A percentile compares a stretch with the other conserved stretches of the same genome.
phyloP scores from a whole-genome alignment of 1,139 yeast species.

The Saccharomycopsis phalli region DNA sequence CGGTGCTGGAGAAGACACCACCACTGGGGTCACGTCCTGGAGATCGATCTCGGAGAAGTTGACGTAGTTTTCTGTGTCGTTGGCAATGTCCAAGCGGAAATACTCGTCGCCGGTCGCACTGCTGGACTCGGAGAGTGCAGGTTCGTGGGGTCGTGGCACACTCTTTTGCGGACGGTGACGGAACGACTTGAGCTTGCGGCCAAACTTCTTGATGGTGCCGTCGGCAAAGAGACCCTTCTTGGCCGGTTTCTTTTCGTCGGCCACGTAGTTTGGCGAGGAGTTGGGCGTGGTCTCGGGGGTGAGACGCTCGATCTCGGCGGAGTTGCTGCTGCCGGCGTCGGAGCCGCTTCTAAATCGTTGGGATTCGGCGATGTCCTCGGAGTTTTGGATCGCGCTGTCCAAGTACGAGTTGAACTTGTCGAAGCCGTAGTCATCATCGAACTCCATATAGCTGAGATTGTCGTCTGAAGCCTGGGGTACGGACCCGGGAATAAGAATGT shows the following conservation, averaged over 20 bases:
- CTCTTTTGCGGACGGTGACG: too few species aligned
- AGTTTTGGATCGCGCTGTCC: slow-evolving; percentile 14
- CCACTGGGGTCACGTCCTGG: slow-evolving; percentile 4
- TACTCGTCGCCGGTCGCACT: slow-evolving; percentile 10
- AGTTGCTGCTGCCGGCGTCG: not conserved
- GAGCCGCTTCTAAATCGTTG: not conserved
- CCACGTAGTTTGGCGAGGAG: slow-evolving; percentile 4
- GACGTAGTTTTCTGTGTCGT: slow-evolving; percentile 7
- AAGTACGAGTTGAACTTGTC: slow-evolving; percentile 15
- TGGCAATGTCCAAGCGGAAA: slow-evolving; percentile 11
- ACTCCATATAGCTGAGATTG: not conserved
- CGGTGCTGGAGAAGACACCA: not conserved
- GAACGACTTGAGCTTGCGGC: slow-evolving; percentile 3
- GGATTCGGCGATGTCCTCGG: not conserved
- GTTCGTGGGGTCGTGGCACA: too few species aligned
- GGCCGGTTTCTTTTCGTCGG: not conserved
- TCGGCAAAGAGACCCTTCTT: slow-evolving; percentile 1
- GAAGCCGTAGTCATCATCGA: slow-evolving; percentile 16
- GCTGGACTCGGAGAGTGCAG: too few species aligned
- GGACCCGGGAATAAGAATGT: not conserved
- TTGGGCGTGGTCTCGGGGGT: slow-evolving; percentile 9
- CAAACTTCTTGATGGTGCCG: slow-evolving; percentile 8
- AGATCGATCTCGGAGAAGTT: slow-evolving; percentile 7
- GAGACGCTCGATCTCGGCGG: not conserved
- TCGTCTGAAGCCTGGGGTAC: not conserved